Base-by-base conservation (phyloP, 352 stramenopile species). In the Peronosclerospora sorghi region DNA sequence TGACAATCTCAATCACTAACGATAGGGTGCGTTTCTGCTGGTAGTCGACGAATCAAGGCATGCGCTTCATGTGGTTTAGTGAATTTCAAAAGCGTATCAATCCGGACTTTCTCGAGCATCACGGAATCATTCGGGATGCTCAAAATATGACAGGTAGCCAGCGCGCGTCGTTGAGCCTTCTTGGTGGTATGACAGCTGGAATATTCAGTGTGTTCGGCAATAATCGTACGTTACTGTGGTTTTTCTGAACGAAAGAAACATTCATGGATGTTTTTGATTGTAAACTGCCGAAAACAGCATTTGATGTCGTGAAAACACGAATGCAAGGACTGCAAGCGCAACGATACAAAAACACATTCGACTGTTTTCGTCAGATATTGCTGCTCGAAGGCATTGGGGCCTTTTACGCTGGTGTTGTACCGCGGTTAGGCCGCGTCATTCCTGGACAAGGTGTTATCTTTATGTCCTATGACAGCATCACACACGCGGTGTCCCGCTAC, bases 371-470 rank as follows among this genome's bases (percentile, higher is more conserved):
- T 44, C 75, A 97, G 55, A 95, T 97, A 55, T 20, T 96, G 19
- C 41, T 56, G 26, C 74, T 88, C 2, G 89, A 97, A 62, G 92
- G 92, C 20, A 38, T 91, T 2, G 51, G 65, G 8, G 89, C 84
- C 15, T 96, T 98, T 41, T 97, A 97, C 73, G 78, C 82, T 29
- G 94, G 94, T 28, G 70, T 97, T 34, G 62, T 97, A 14, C 90
- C 94, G 45, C 70, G 94, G 12, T 62, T 97, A 18, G 90, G 88
- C 2, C 79, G 94, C 42, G 94, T 98, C 32, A 93, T 98, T 45
- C 94, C 94, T 3, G 94, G 94, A n/a, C 94, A 98, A 60, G 94
- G 94, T 41, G 94, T 98, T 37, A 98, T 98, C 62, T 98, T 98
- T 63, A 97, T 97, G 86, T 87, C 78, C 9, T 92, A 90, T 59